Base-by-base conservation (phyloP, 805 yeast species). In the Hanseniaspora lindneri region DNA sequence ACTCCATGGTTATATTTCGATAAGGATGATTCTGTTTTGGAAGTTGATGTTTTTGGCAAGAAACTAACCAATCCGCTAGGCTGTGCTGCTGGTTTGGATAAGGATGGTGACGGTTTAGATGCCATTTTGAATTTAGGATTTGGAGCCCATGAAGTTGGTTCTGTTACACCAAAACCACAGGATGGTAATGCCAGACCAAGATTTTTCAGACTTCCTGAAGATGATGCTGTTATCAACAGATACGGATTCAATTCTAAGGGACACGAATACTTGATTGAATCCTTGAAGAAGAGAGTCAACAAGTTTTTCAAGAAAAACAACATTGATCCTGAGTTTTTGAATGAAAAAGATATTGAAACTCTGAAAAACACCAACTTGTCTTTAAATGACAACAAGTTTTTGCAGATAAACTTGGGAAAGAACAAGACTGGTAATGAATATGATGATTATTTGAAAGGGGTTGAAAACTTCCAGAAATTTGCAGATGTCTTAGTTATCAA, bases 241-340 rank as follows among this genome's bases (percentile, higher is more conserved):
- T 89, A 88, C 61, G 97, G 97, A 1, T 88, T 89, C 72, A 89
- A 89, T 61, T 87, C 96, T 3, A 73, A 76, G 41, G 97, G 97
- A 39, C 96, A 87, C 61, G 75, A 76, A 54, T 73, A 66, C 29
- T 95, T 88, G 21, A 66, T 79, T 47, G 76, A 77, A 1, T 72
- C 79, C n/a, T 70, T 88, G 57, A 73, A 79, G 54, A 56, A 74
- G 35, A 77, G 97, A 56, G 72, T 81, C 49, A 70, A 69, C 39
- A 68, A 68, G 36, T 67, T 66, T 36, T 44, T 59, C 39, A 54
- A 52, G 8, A 54, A 58, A 4, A 65, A 59, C 33, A 53, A 55
- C 23, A 48, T 56, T 24, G 50, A 47, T 13, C 44, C 52, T 25
- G 52, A 56, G 20, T 46, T 46, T 16, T 29, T 46, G 36, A 37